Evolutionary conservation across 768 basidiomycete genomes (phyloP).

Genomic region (Agaricus subrufescens): DNA sequence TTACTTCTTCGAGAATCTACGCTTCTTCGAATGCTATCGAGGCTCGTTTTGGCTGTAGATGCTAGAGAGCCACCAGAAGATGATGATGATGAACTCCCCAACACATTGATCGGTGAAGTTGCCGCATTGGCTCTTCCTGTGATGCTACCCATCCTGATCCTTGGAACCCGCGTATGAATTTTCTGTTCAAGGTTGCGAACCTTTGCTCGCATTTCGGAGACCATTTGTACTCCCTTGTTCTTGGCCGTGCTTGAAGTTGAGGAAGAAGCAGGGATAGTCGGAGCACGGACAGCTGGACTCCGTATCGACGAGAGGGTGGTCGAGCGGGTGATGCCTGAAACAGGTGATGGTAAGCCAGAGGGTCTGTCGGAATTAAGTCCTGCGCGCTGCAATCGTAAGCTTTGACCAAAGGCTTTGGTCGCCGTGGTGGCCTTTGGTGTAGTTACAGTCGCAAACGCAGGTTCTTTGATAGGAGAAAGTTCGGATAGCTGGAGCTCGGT

Average conservation of each 20-base stretch:
- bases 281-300: constrained; percentile 40
- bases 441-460: constrained; percentile 25
- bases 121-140: constrained; percentile 38
- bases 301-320: constrained; percentile 46
- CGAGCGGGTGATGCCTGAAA: constrained; percentile 48
- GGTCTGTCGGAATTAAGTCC: constrained; percentile 43
- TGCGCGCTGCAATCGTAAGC: constrained; percentile 45
- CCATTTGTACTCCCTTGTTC: constrained; percentile 88
- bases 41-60: constrained; percentile 38
- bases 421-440: constrained; percentile 31
- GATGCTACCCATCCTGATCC: constrained; percentile 77
- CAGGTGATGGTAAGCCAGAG: constrained; percentile 40
- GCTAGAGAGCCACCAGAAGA: constrained; percentile 30
- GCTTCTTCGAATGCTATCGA: constrained; percentile 40
- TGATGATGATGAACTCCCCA: constrained; percentile 31
- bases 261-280: constrained; percentile 32
- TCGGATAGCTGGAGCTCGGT: constrained; percentile 59
- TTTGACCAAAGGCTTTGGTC: constrained; percentile 35
- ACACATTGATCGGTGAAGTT: constrained; percentile 19
- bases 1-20: constrained; percentile 40
- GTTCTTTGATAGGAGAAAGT: constrained; percentile 41
- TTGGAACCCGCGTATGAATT: constrained; percentile 82
- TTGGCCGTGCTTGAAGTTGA: constrained; percentile 47
- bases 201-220: constrained; percentile 84
- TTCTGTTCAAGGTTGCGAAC: constrained; percentile 81